phyloP scores from a whole-genome alignment of 1,139 yeast genomes.

The Petasospora rhodanensis region DNA sequence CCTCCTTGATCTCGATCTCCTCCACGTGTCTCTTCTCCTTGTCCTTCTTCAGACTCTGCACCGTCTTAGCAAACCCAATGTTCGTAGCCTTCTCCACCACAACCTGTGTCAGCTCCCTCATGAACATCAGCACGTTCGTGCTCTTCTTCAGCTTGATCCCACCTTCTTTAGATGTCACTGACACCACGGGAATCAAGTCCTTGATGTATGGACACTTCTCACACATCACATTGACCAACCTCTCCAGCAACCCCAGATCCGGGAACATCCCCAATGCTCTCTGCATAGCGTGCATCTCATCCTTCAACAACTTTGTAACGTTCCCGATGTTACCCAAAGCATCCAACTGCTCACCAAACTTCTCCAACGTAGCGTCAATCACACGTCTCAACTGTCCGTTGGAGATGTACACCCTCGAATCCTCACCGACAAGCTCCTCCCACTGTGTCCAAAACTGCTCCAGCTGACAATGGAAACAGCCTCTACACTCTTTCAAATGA shows the following conservation, averaged over 20 bases:
- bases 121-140: conserved; percentile 2
- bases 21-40: too few relatives aligned
- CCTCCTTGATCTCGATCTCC: too few relatives aligned
- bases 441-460: conserved; percentile 6
- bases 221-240: background rate
- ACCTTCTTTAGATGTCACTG: background rate
- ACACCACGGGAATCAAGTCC: background rate
- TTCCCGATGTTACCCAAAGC: background rate
- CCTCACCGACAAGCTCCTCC: background rate
- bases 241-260: background rate
- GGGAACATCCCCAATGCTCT: conserved; percentile 1
- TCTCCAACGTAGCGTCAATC: background rate
- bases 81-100: too few relatives aligned
- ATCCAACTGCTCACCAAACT: conserved; percentile 1
- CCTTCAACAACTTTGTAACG: background rate
- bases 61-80: too few relatives aligned
- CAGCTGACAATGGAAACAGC: conserved; percentile 7
- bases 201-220: background rate
- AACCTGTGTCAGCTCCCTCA: conserved; percentile 2
- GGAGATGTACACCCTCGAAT: conserved; percentile 1
- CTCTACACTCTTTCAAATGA: conserved; percentile 3
- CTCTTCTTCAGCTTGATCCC: too few relatives aligned
- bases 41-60: too few relatives aligned
- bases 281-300: conserved; percentile 1
- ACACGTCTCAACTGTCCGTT: background rate